These are phyloP conservation scores for Kwoniella shivajii DNA, from an alignment of 1,284 basidiomycete species.

Conservation along the genomic window DNA sequence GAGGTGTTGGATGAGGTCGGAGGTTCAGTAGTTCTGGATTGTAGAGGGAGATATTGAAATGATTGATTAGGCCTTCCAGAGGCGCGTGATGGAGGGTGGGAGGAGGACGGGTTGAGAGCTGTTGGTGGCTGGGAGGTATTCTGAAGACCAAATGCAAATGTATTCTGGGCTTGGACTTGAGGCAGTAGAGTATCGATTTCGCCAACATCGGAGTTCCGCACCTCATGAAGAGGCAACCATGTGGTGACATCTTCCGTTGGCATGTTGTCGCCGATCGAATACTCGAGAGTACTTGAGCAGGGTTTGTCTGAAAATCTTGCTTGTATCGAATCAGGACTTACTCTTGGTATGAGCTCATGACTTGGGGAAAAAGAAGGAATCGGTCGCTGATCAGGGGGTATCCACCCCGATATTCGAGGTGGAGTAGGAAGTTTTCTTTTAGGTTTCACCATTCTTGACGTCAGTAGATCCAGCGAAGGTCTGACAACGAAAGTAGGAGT, in stretches of 20 bases:
- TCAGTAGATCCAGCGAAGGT: constrained; percentile 5
- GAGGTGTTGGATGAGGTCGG: too few relatives aligned
- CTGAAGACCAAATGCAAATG: background rate
- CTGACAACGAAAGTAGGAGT: constrained; percentile 1
- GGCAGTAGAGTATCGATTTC: background rate
- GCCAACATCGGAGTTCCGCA: too few relatives aligned
- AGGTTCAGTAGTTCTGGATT: too few relatives aligned
- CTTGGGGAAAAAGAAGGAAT: constrained; percentile 7
- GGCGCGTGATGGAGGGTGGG: too few relatives aligned
- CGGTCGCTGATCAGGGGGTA: constrained; percentile 14
- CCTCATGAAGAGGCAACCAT: background rate
- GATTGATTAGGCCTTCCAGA: too few relatives aligned
- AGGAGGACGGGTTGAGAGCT: background rate
- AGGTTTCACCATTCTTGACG: background rate
- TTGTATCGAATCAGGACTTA: too few relatives aligned
- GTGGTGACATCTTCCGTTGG: background rate
- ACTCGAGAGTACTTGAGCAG: background rate
- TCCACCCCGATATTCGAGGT: constrained; percentile 11
- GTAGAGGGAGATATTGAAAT: too few relatives aligned
- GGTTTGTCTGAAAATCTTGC: too few relatives aligned
- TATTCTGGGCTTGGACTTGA: background rate
- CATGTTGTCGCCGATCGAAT: background rate
- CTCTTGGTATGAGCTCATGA: background rate
- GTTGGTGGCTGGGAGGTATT: background rate
- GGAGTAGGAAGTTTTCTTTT: constrained; percentile 11